phyloP scores from a whole-genome alignment of 768 basidiomycete species.

The Leccinum ochraceum region DNA sequence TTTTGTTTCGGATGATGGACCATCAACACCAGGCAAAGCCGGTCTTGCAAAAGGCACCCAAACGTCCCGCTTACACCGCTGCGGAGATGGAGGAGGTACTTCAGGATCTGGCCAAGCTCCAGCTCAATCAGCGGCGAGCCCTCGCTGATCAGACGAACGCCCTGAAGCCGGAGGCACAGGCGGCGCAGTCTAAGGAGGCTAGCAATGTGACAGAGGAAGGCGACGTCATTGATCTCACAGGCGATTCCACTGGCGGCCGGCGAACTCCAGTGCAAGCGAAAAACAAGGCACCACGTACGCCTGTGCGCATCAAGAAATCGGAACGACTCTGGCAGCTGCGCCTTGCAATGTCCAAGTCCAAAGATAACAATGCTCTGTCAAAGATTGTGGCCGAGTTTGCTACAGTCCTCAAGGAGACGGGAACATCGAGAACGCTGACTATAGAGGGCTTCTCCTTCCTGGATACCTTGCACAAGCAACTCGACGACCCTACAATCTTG shows the following conservation, averaged over 20 bases:
- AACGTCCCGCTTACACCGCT: slow-evolving; percentile 30
- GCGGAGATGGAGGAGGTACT: slow-evolving; percentile 57
- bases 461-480: slow-evolving; percentile 68
- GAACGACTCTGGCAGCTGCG: slow-evolving; percentile 51
- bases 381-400: slow-evolving; percentile 59
- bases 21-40: slow-evolving; percentile 31
- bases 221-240: slow-evolving; percentile 50
- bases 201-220: slow-evolving; percentile 19
- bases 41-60: slow-evolving; percentile 15
- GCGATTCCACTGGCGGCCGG: slow-evolving; percentile 36
- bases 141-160: slow-evolving; percentile 55
- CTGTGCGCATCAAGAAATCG: slow-evolving; percentile 43
- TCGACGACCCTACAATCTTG: slow-evolving; percentile 66
- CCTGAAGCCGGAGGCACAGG: slow-evolving; percentile 30
- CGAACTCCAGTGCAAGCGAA: slow-evolving; percentile 19
- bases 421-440: slow-evolving; percentile 64
- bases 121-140: slow-evolving; percentile 51
- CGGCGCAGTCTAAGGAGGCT: slow-evolving; percentile 35
- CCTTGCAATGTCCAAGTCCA: slow-evolving; percentile 42
- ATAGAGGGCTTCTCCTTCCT: slow-evolving; percentile 72
- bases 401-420: slow-evolving; percentile 57
- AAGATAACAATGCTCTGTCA: slow-evolving; percentile 57
- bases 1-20: slow-evolving; percentile 5
- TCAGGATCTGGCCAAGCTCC: slow-evolving; percentile 57
- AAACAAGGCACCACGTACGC: slow-evolving; percentile 30